These are phyloP conservation scores for Psilocybe sp. DNA, from an alignment of 768 basidiomycete genomes.

Conservation along the genomic window DNA sequence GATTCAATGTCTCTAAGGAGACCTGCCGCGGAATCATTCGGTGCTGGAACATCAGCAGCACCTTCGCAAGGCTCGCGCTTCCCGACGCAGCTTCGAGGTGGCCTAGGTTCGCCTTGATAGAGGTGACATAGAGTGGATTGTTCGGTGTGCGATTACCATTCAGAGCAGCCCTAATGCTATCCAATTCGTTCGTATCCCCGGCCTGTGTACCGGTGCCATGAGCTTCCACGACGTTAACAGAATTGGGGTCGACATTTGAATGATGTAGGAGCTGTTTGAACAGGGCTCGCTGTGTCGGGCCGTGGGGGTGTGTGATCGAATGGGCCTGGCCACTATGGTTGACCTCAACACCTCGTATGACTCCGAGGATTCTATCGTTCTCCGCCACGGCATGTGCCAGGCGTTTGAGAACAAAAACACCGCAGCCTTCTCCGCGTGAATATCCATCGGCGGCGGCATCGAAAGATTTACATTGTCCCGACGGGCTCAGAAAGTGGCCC, in stretches of 20 bases:
- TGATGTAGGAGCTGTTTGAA: conserved; percentile 44
- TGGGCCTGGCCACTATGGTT: conserved; percentile 67
- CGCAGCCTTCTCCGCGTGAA: conserved; percentile 68
- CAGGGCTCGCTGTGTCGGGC: conserved; percentile 56
- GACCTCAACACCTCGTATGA: conserved; percentile 68
- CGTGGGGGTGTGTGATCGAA: conserved; percentile 75
- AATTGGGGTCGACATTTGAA: conserved; percentile 40
- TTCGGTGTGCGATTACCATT: conserved; percentile 33
- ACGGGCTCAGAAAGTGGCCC: conserved; percentile 64
- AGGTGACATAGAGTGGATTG: conserved; percentile 63
- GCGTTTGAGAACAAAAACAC: conserved; percentile 69
- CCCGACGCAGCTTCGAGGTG: conserved; percentile 79
- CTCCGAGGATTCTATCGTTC: conserved; percentile 63
- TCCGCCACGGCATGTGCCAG: conserved; percentile 62
- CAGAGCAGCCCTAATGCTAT: conserved; percentile 58
- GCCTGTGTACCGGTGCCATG: conserved; percentile 75
- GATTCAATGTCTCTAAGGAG: conserved; percentile 55
- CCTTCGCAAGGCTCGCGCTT: conserved; percentile 65
- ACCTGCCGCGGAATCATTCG: conserved; percentile 57
- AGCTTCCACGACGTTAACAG: conserved; percentile 66
- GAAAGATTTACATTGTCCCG: conserved; percentile 69
- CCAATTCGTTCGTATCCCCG: conserved; percentile 66
- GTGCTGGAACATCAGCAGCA: conserved; percentile 65
- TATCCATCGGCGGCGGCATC: conserved; percentile 75
- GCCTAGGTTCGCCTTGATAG: conserved; percentile 72